Percentiles rank a stretch among this genome's conserved stretches.
phyloP scores from a whole-genome alignment of 129 eudicot genomes.

The Pulicaria dysenterica region DNA sequence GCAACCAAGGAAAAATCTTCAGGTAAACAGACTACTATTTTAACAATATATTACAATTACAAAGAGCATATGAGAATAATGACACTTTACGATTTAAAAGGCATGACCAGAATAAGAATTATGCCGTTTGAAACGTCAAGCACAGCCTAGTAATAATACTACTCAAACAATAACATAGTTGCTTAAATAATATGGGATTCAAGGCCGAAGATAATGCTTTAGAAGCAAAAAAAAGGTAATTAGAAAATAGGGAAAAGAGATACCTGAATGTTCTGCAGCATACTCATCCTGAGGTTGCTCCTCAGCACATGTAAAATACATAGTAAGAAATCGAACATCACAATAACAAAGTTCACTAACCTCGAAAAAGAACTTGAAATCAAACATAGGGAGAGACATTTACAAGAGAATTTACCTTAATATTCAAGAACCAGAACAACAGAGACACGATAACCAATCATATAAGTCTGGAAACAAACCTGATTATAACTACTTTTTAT shows the following conservation, averaged over 20 bases:
- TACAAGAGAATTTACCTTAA: no score
- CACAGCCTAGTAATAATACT: not conserved
- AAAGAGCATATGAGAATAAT: no score
- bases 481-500: no score
- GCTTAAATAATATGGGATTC: slow-evolving; percentile 3
- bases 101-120: not conserved
- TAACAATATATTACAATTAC: no score
- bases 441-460: no score
- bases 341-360: no score
- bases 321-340: no score
- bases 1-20: slow-evolving; percentile 27
- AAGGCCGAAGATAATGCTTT: not conserved
- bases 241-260: slow-evolving; percentile 27
- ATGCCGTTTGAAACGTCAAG: not conserved
- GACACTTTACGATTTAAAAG: not conserved
- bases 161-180: not conserved
- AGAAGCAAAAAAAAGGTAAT: slow-evolving; percentile 8
- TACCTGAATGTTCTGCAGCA: slow-evolving; percentile 97
- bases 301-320: slow-evolving; percentile 90
- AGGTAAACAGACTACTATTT: slow-evolving; percentile 5
- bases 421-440: no score
- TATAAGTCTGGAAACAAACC: no score
- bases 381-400: no score
- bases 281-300: slow-evolving; percentile 98
- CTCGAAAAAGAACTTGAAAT: no score